phyloP scores from a whole-genome alignment of 2,329 filamentous ascomycete genomes.

The Colletotrichum kahawae region DNA sequence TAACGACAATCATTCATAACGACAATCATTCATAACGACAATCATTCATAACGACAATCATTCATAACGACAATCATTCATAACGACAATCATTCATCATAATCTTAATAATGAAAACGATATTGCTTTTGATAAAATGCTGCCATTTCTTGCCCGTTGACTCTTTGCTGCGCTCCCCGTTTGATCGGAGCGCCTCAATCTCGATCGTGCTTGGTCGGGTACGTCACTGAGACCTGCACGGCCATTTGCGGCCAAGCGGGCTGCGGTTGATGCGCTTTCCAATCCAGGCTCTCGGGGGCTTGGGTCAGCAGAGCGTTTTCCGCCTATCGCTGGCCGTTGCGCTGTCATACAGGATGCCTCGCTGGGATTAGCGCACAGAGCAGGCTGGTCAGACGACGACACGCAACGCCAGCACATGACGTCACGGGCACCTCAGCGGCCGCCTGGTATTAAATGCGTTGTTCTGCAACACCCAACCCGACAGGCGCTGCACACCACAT shows the following conservation, averaged over 20 bases:
- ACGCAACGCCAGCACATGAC: background rate
- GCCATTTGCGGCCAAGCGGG: background rate
- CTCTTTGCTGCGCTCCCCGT: background rate
- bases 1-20: background rate
- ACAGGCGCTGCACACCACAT: background rate
- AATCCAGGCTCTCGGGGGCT: background rate
- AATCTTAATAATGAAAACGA: background rate
- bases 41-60: background rate
- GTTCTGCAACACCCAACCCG: background rate
- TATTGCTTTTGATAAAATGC: background rate
- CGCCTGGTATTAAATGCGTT: background rate
- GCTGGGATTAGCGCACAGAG: background rate
- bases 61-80: background rate
- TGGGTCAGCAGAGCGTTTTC: background rate
- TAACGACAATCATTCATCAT: background rate
- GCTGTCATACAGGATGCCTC: background rate
- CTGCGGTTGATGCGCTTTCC: background rate
- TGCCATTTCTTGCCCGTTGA: background rate
- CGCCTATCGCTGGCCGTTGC: background rate
- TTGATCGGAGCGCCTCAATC: background rate
- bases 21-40: background rate
- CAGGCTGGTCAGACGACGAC: background rate
- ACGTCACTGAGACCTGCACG: background rate
- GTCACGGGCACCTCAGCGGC: background rate
- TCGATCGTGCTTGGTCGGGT: background rate